Evolutionary conservation across 129 eudicot genomes (phyloP).

Genomic region (Rutidosis leptorrhynchoides): DNA sequence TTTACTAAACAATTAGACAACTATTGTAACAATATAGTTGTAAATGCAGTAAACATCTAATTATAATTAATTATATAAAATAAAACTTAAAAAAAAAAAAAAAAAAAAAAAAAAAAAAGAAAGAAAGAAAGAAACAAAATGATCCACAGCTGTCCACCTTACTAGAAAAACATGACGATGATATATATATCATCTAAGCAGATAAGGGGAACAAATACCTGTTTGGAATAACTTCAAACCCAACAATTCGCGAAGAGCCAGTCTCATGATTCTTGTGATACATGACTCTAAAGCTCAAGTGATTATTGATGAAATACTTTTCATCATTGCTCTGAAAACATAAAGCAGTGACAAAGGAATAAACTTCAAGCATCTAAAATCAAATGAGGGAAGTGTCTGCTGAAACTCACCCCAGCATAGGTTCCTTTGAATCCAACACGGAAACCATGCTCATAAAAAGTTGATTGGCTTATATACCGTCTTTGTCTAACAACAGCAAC

Average conservation of each 20-base stretch:
- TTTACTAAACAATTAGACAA: background rate
- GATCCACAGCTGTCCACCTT: background rate
- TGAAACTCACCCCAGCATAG: slow-evolving; percentile 71
- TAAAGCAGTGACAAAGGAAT: slow-evolving; percentile 12
- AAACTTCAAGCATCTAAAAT: background rate
- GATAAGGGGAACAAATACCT: slow-evolving; percentile 41
- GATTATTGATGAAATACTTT: slow-evolving; percentile 73
- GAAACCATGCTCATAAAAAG: slow-evolving; percentile 77
- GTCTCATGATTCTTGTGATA: slow-evolving; percentile 71
- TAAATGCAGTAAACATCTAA: background rate
- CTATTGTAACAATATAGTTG: too few relatives aligned
- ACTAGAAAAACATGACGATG: background rate
- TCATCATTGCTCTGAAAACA: slow-evolving; percentile 62
- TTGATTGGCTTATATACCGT: slow-evolving; percentile 52
- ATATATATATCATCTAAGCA: background rate
- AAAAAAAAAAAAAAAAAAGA: background rate
- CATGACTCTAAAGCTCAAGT: slow-evolving; percentile 83
- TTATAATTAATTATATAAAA: background rate
- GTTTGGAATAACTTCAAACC: slow-evolving; percentile 88
- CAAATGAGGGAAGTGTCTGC: background rate
- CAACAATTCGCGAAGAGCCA: slow-evolving; percentile 76
- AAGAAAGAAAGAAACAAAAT: background rate
- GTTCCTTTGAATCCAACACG: slow-evolving; percentile 82
- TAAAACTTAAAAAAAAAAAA: background rate
- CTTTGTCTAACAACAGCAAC: slow-evolving; percentile 79